Conservation (phyloP, 2,329 filamentous ascomycete species). For the Malbranchea zuffiana region DNA sequence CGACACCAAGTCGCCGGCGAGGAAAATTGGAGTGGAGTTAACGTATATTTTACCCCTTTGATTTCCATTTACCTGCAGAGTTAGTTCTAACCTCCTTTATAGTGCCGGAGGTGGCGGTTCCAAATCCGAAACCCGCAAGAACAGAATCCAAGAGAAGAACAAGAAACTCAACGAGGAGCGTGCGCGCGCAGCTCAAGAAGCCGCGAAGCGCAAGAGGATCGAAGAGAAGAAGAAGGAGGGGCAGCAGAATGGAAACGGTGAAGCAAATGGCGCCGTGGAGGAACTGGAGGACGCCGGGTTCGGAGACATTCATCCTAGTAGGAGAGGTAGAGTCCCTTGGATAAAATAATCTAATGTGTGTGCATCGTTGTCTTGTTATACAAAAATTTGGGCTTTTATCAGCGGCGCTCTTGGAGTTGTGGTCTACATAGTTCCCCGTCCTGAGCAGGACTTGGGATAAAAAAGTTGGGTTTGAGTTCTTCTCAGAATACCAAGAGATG, state of each 20-base stretch:
- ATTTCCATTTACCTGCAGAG: constrained; percentile 4
- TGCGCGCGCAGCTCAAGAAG: constrained; percentile 41
- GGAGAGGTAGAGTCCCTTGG: constrained; percentile 10
- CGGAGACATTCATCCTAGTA: constrained; percentile 12
- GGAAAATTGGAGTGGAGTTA: constrained; percentile 86
- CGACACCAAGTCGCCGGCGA: constrained; percentile 42
- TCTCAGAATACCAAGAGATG: too few species aligned
- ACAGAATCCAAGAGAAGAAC: constrained; percentile 80
- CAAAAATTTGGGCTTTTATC: too few species aligned
- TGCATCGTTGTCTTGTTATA: too few species aligned
- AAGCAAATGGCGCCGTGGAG: constrained; percentile 13
- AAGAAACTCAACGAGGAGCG: constrained; percentile 64
- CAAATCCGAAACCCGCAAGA: constrained; percentile 58
- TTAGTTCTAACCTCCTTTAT: too few species aligned
- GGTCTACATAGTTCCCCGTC: too few species aligned
- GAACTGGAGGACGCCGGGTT: constrained; percentile 2
- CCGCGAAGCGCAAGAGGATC: constrained; percentile 35
- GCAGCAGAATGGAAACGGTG: constrained; percentile 19
- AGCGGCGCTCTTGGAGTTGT: too few species aligned
- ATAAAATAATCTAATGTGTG: too few species aligned
- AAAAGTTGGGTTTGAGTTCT: too few species aligned
- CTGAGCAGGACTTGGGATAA: too few species aligned
- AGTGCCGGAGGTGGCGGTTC: constrained; percentile 73
- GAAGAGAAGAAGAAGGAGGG: constrained; percentile 31
- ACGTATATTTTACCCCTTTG: constrained; percentile 47